phyloP scores from a whole-genome alignment of 495 filamentous ascomycete genomes.

The Aspergillus kassunensis region DNA sequence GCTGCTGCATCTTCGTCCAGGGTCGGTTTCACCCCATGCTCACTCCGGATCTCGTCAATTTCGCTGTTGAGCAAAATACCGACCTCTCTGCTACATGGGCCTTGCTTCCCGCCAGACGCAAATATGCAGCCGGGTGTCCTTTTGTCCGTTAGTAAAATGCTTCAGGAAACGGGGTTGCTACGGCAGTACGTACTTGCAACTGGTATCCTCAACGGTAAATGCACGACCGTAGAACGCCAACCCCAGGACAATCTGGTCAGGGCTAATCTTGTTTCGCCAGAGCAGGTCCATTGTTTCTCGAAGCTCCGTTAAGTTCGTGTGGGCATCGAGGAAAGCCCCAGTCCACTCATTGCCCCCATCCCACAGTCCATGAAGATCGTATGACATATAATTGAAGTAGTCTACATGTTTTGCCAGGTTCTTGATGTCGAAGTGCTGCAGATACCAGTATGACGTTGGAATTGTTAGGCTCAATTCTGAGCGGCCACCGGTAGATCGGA shows the following conservation, averaged over 20 bases:
- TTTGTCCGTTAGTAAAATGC: no score
- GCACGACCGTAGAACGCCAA: conserved; percentile 38
- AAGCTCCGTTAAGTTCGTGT: conserved; percentile 34
- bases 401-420: conserved; percentile 37
- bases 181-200: neutral
- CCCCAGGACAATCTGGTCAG: conserved; percentile 35
- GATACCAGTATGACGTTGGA: conserved; percentile 34
- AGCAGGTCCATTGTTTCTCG: conserved; percentile 26
- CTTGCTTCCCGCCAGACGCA: neutral
- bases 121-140: neutral
- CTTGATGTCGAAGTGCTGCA: conserved; percentile 37
- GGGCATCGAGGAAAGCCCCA: neutral
- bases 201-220: conserved; percentile 24
- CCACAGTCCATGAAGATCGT: conserved; percentile 35
- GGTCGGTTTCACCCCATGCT: neutral
- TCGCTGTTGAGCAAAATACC: neutral
- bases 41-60: neutral
- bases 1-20: neutral
- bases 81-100: neutral
- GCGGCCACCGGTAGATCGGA: conserved; percentile 23
- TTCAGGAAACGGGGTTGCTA: no score
- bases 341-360: conserved; percentile 1
- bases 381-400: conserved; percentile 47
- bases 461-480: conserved; percentile 38
- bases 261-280: conserved; percentile 34